Conservation (phyloP, 2,329 filamentous ascomycete genomes). For the Phyllosticta citrichinensis region DNA sequence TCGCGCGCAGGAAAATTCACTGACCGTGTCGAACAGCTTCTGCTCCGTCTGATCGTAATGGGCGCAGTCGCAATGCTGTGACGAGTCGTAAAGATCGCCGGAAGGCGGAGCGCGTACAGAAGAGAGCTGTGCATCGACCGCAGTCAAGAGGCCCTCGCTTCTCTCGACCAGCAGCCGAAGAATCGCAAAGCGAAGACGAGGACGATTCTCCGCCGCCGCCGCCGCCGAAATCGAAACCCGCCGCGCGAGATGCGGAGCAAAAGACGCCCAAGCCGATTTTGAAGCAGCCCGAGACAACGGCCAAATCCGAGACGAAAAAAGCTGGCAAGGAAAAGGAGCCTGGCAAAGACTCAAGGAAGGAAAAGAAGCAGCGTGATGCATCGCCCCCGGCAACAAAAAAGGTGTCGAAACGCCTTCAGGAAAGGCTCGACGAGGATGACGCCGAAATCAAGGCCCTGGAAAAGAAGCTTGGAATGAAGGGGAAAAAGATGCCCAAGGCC, state of each 20-base stretch:
- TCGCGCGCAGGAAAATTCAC: neutral
- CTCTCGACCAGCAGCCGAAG: neutral
- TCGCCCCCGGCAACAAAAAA: constrained; percentile 17
- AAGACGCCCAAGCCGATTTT: constrained; percentile 27
- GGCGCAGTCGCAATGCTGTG: constrained; percentile 20
- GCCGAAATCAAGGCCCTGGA: constrained; percentile 81
- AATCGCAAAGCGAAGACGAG: constrained; percentile 15
- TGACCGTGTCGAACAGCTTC: constrained; percentile 9
- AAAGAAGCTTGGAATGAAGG: constrained; percentile 74
- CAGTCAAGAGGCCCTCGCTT: neutral
- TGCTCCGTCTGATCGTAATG: constrained; percentile 15
- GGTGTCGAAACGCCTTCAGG: constrained; percentile 39
- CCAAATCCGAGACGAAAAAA: neutral
- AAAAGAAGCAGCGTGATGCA: neutral
- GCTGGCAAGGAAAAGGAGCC: constrained; percentile 6
- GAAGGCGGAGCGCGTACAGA: constrained; percentile 54
- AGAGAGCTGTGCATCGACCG: constrained; percentile 19
- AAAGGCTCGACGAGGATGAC: constrained; percentile 65
- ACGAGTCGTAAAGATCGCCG: constrained; percentile 53
- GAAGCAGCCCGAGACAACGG: constrained; percentile 19
- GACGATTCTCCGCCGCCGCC: constrained; percentile 16
- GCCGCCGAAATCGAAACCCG: constrained; percentile 9
- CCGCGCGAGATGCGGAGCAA: constrained; percentile 15
- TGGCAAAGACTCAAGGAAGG: constrained; percentile 18
- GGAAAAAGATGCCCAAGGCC: constrained; percentile 61